phyloP scores from a whole-genome alignment of 768 basidiomycete genomes.

The Fistulinella prunicolor region DNA sequence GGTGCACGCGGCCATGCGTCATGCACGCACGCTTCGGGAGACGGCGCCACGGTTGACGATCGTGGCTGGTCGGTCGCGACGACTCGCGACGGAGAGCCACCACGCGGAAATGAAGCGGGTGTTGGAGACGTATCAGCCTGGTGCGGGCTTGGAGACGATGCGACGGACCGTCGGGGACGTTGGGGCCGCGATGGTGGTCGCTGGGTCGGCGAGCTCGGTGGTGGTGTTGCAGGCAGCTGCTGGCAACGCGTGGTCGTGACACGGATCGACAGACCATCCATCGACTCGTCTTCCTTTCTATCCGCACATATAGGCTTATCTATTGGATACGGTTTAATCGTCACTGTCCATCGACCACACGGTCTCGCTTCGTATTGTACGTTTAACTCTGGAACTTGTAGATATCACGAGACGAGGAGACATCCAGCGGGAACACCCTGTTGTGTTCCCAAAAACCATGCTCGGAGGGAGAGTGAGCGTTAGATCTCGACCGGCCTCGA shows the following conservation, averaged over 20 bases:
- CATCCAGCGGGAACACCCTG: too few species aligned
- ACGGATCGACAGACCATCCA: too few species aligned
- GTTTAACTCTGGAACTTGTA: too few species aligned
- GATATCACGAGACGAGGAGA: too few species aligned
- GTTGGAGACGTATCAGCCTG: conserved; percentile 40
- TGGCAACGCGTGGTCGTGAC: neutral
- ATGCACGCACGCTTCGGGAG: conserved; percentile 35
- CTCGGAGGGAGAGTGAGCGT: too few species aligned
- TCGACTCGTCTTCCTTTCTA: too few species aligned
- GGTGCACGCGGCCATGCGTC: conserved; percentile 51
- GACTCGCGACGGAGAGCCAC: conserved; percentile 73
- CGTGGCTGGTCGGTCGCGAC: conserved; percentile 70
- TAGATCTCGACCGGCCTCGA: too few species aligned
- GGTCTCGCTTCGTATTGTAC: too few species aligned
- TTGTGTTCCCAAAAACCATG: too few species aligned
- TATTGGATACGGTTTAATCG: too few species aligned
- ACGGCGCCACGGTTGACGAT: conserved; percentile 49
- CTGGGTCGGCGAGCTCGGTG: conserved; percentile 50
- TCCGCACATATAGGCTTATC: too few species aligned
- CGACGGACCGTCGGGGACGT: conserved; percentile 86
- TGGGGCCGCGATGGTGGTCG: conserved; percentile 72
- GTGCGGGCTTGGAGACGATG: conserved; percentile 33
- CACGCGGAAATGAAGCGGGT: conserved; percentile 64
- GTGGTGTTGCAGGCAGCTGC: conserved; percentile 66
- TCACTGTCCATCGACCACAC: too few species aligned